phyloP scores from a whole-genome alignment of 129 eudicot genomes.

The Centella asiatica region DNA sequence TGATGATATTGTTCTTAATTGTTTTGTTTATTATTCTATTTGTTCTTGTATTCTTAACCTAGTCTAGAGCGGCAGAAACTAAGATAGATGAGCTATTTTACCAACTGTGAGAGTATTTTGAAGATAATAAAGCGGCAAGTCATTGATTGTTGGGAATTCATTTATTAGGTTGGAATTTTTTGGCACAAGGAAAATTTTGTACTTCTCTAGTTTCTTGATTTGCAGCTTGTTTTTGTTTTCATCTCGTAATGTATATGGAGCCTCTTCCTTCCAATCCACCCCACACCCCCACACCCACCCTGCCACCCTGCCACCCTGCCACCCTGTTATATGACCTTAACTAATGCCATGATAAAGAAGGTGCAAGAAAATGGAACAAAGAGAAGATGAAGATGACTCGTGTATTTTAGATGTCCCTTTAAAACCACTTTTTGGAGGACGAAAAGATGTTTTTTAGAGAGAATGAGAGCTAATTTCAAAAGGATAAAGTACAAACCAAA shows the following conservation, averaged over 20 bases:
- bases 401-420: too few species aligned
- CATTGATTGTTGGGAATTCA: neutral
- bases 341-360: too few species aligned
- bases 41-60: conserved; percentile 79
- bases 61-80: conserved; percentile 9
- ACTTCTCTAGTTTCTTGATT: too few species aligned
- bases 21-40: conserved; percentile 62
- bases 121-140: neutral
- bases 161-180: neutral
- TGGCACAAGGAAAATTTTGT: neutral
- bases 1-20: conserved; percentile 73
- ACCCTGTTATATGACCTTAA: too few species aligned
- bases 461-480: too few species aligned
- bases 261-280: neutral
- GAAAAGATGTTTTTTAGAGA: too few species aligned
- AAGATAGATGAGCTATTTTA: neutral
- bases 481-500: too few species aligned
- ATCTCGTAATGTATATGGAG: neutral
- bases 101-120: neutral
- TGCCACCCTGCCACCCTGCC: too few species aligned
- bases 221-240: neutral
- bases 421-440: too few species aligned
- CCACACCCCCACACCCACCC: too few species aligned
- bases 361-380: too few species aligned
- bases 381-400: too few species aligned